Conservation (phyloP, 768 basidiomycete species). For the Boletus sp. region DNA sequence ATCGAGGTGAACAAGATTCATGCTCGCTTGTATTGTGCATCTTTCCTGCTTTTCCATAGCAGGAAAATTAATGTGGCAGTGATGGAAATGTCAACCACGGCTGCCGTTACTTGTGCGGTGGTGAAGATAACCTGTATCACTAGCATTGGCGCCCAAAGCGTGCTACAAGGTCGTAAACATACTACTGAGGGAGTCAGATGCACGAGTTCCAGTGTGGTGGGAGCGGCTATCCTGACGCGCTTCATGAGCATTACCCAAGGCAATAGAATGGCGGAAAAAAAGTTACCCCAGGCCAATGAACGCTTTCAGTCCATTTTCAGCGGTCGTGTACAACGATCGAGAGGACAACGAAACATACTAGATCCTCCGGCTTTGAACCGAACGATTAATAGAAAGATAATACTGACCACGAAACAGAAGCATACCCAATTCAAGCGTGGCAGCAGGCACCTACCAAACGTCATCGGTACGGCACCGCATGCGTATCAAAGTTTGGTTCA, state of each 20-base stretch:
- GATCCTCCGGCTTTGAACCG: constrained; percentile 8
- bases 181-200: constrained; percentile 8
- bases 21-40: constrained; percentile 14
- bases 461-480: constrained; percentile 1
- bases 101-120: constrained; percentile 1
- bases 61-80: constrained; percentile 9
- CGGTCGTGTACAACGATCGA: not conserved
- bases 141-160: not conserved
- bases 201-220: constrained; percentile 12
- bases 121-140: constrained; percentile 8
- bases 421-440: constrained; percentile 16
- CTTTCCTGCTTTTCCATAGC: constrained; percentile 15
- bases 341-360: constrained; percentile 4
- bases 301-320: constrained; percentile 8
- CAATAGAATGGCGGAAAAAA: not conserved
- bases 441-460: constrained; percentile 15
- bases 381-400: not conserved
- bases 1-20: not conserved
- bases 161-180: not conserved
- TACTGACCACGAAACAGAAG: not conserved
- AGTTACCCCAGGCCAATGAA: constrained; percentile 15
- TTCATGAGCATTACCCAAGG: not conserved
- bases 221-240: constrained; percentile 8
- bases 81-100: constrained; percentile 16
- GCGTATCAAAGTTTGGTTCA: not conserved